Base-by-base conservation (phyloP, 371 early-diverging fungal species). In the Caulochytrium protostelioides region DNA sequence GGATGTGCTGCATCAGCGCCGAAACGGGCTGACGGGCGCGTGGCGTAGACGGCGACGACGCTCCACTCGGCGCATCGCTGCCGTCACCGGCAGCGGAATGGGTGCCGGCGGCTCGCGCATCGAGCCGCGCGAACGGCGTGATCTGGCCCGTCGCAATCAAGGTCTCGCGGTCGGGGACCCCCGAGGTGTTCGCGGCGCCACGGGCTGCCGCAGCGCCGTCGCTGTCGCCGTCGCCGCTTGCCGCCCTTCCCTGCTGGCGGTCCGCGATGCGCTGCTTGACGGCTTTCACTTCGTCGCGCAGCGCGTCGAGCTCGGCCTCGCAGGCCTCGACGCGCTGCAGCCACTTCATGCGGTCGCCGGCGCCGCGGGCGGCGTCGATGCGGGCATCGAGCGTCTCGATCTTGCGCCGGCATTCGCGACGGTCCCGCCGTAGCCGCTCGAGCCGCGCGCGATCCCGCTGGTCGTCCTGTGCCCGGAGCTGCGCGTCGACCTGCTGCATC, bases 101-200 rank as follows among this genome's bases (percentile, higher is more conserved):
- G 15, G 35, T 32, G 1, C 34, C 25, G 6, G 14, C 20, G 22
- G 14, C 20, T 25, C 27, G 24, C 19, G 32, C 32, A 12, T 28
- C 38, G 27, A 60, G 35, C 6, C 54, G 42, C 4, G 57, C 52
- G 49, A 83, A 83, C 0, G 83, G 83, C 0, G 73, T 82, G 29
- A 79, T 74, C 45, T 76, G 73, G 20, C 83, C 80, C 6, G 69
- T 72, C 14, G 76, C 55, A 39, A 78, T 73, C 23, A 79, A 50
- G 30, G 54, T 60, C 4, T 79, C 79, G 17, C 70, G 44, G 19
- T 66, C 65, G 0, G n/a, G n/a, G n/a, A n/a, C n/a, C n/a, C n/a
- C n/a, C n/a, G n/a, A n/a, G n/a, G n/a, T n/a, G n/a, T n/a, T n/a
- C n/a, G n/a, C n/a, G n/a, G n/a, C n/a, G n/a, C n/a, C n/a, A n/a